A percentile compares a stretch with the other conserved stretches of the same genome.
phyloP scores from a whole-genome alignment of 2,329 filamentous ascomycete species.

The Claviceps citrina region DNA sequence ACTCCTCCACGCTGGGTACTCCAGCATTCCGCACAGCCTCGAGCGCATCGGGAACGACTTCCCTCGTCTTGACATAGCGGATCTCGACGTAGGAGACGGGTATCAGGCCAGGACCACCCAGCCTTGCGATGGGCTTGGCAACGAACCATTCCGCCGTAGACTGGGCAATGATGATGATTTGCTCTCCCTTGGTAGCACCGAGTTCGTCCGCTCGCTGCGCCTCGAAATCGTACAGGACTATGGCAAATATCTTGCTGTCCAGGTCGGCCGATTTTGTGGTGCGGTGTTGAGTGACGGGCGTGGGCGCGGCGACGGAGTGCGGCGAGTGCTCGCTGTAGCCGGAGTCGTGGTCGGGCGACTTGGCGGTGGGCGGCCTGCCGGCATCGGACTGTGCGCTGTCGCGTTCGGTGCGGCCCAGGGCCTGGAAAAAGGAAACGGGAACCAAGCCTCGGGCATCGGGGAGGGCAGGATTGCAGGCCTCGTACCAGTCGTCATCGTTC shows the following conservation, averaged over 20 bases:
- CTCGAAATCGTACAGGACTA: slow-evolving; percentile 93
- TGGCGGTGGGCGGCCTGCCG: slow-evolving; percentile 31
- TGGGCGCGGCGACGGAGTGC: slow-evolving; percentile 11
- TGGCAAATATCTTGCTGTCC: slow-evolving; percentile 86
- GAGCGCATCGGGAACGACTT: slow-evolving; percentile 64
- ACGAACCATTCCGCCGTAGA: slow-evolving; percentile 99
- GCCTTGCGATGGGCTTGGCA: slow-evolving; percentile 90
- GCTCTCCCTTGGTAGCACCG: slow-evolving; percentile 86
- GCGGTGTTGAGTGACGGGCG: slow-evolving; percentile 19
- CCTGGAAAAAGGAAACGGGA: slow-evolving; percentile 85
- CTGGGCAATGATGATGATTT: slow-evolving; percentile 95
- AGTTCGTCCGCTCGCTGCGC: slow-evolving; percentile 92
- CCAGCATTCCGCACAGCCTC: slow-evolving; percentile 79
- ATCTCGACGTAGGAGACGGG: slow-evolving; percentile 96
- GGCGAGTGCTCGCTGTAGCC: slow-evolving; percentile 45
- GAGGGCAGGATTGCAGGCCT: slow-evolving; percentile 86
- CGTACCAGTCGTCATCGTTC: slow-evolving; percentile 92
- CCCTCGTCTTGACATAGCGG: slow-evolving; percentile 77
- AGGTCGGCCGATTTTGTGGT: slow-evolving; percentile 36
- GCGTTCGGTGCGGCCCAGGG: slow-evolving; percentile 78
- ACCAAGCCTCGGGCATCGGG: slow-evolving; percentile 81
- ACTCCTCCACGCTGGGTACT: slow-evolving; percentile 90
- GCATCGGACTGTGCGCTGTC: slow-evolving; percentile 63
- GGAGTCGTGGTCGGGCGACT: slow-evolving; percentile 70
- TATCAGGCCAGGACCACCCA: slow-evolving; percentile 91